Conservation (phyloP, 371 early-diverging fungal species). For the Dichotomocladium elegans region DNA sequence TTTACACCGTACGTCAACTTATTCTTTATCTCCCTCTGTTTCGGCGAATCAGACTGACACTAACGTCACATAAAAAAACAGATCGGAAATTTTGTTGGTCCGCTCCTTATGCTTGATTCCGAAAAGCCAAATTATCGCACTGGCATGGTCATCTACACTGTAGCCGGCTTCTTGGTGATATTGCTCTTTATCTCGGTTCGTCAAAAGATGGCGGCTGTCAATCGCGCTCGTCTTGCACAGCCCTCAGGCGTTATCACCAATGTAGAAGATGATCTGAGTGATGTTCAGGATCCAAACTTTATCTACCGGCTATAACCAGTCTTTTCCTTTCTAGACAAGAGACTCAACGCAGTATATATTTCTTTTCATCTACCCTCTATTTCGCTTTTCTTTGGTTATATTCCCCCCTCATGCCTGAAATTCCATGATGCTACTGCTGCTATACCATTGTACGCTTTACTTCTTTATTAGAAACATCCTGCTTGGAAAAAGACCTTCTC, state of each 20-base stretch:
- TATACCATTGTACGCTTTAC: too few species aligned
- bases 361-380: too few species aligned
- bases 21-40: background rate
- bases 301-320: constrained; percentile 11
- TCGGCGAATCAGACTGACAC: background rate
- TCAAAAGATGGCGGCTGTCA: constrained; percentile 21
- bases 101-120: constrained; percentile 15
- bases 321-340: background rate
- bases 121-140: constrained; percentile 9
- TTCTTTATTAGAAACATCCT: too few species aligned
- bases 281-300: constrained; percentile 28
- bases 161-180: constrained; percentile 6
- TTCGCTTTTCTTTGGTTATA: too few species aligned
- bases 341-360: too few species aligned
- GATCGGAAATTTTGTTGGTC: constrained; percentile 22
- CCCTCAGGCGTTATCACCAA: constrained; percentile 8
- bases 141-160: constrained; percentile 15
- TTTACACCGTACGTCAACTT: constrained; percentile 10
- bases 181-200: constrained; percentile 11
- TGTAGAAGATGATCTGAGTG: constrained; percentile 29
- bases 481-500: too few species aligned
- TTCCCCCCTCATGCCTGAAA: too few species aligned
- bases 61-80: background rate
- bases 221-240: constrained; percentile 10
- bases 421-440: too few species aligned